phyloP scores from a whole-genome alignment of 2,329 filamentous ascomycete species.

The Blastomyces parvus region DNA sequence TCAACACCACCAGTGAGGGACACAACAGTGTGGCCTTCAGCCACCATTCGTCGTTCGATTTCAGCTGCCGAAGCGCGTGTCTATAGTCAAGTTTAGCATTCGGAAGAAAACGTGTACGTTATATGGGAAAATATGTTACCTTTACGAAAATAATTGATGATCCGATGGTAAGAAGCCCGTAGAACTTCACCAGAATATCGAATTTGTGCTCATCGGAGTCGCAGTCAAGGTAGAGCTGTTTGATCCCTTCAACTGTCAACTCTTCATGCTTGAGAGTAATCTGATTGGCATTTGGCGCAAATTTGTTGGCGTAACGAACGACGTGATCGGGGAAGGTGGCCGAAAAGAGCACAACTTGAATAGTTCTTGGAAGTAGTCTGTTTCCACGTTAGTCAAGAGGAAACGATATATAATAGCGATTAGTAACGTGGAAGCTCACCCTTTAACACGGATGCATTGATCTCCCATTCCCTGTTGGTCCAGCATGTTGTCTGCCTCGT shows the following conservation, averaged over 20 bases:
- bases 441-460: conserved; percentile 84
- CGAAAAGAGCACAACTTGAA: conserved; percentile 92
- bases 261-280: conserved; percentile 84
- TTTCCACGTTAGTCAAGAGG: conserved; percentile 25
- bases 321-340: conserved; percentile 87
- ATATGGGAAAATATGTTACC: conserved; percentile 42
- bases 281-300: conserved; percentile 75
- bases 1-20: conserved; percentile 84
- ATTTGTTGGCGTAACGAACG: conserved; percentile 69
- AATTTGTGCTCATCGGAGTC: conserved; percentile 75
- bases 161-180: conserved; percentile 90
- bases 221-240: conserved; percentile 96
- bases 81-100: conserved; percentile 35
- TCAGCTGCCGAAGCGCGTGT: conserved; percentile 75
- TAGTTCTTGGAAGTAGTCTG: conserved; percentile 60
- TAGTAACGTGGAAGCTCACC: conserved; percentile 46
- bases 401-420: not conserved
- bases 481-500: conserved; percentile 98
- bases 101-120: not conserved
- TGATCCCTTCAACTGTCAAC: conserved; percentile 92
- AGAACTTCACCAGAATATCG: conserved; percentile 78
- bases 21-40: conserved; percentile 84
- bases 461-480: conserved; percentile 92
- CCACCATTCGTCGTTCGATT: conserved; percentile 76
- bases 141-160: conserved; percentile 98